These are phyloP conservation scores for Pythium rishiriense DNA, from an alignment of 352 stramenopile species.

Conservation along the genomic window DNA sequence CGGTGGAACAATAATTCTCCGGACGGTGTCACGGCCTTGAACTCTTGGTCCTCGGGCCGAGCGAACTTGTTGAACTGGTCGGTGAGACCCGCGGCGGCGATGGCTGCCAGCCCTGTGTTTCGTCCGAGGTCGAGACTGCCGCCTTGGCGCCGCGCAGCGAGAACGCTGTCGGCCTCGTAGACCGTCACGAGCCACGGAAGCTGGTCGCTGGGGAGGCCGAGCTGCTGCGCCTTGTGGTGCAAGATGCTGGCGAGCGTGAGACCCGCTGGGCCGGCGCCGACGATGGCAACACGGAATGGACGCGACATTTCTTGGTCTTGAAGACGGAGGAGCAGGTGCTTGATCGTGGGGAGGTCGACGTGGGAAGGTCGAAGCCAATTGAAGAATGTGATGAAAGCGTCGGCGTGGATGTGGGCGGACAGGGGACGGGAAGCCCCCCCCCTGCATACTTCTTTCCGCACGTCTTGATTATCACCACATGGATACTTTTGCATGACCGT, in stretches of 20 bases:
- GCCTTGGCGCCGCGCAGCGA: slow-evolving; percentile 8
- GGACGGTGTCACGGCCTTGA: not conserved
- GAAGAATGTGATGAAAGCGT: slow-evolving; percentile 8
- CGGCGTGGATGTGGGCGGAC: too few relatives aligned
- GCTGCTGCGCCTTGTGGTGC: slow-evolving; percentile 11
- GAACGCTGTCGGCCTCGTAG: slow-evolving; percentile 19
- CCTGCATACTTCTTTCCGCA: too few relatives aligned
- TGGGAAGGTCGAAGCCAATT: not conserved
- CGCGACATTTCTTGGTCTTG: slow-evolving; percentile 1
- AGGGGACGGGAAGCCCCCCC: too few relatives aligned
- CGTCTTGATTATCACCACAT: not conserved
- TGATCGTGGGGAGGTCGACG: not conserved
- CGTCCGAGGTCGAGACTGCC: slow-evolving; percentile 24
- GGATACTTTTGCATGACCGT: not conserved
- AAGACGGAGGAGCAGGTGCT: not conserved
- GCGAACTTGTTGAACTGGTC: slow-evolving; percentile 17
- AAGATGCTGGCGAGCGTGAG: slow-evolving; percentile 29
- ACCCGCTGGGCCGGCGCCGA: slow-evolving; percentile 20
- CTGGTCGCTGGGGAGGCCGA: not conserved
- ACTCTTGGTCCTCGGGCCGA: slow-evolving; percentile 20
- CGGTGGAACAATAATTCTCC: slow-evolving; percentile 5
- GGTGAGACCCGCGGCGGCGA: slow-evolving; percentile 12
- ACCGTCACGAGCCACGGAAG: slow-evolving; percentile 9
- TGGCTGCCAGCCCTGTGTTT: slow-evolving; percentile 10
- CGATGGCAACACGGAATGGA: slow-evolving; percentile 15